Evolutionary conservation across 129 eudicot species (phyloP), one percentile per base, ranked within the genome.

Genomic region (Scalesia atractyloides): DNA sequence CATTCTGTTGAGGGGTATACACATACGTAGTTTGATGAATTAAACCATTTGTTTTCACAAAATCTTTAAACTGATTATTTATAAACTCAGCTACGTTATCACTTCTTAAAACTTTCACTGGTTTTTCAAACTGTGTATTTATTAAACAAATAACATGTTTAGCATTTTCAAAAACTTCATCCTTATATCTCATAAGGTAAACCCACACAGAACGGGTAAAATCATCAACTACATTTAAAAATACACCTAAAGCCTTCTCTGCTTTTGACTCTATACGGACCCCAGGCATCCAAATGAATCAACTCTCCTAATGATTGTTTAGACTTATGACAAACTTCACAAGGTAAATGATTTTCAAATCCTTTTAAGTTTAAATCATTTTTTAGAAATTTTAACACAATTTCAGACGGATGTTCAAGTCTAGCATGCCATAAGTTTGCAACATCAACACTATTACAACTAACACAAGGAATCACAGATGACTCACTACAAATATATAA

Each of bases 291-390:
- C 33, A 56, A 18, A 12, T 56, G 62, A 18, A 56, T 8, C 1
- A 56, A 14, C 0, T 56, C 62, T 6, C 62, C 34, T 6, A 56
- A 9, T n/a, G 19, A 1, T 3, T 56, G 62, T 7, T 56, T 56
- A 3, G 62, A 33, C 13, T 7, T 56, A n/a, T 56, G 62, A 18
- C 62, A 56, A 6, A 13, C 9, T 2, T 64, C 69, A 64, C 69
- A 39, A 0, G 69, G 52, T 0, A 0, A 0, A 33, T 0, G 0
- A 0, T 1, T 8, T 3, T 11, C 7, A 4, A 5, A 0, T 0
- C 11, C 0, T 0, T 26, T 6, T 4, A 60, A 0, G 0, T 30
- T 60, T 4, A 60, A 13, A 12, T 60, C 16, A 1, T 5, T 0
- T 30, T 60, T 26, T 5, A 60, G 12, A 11, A 22, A 17, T 10